A percentile compares a stretch with the other conserved stretches of the same genome.
Evolutionary conservation across 139 green algal species (phyloP).

Genomic region (Spirogloea muscicola): DNA sequence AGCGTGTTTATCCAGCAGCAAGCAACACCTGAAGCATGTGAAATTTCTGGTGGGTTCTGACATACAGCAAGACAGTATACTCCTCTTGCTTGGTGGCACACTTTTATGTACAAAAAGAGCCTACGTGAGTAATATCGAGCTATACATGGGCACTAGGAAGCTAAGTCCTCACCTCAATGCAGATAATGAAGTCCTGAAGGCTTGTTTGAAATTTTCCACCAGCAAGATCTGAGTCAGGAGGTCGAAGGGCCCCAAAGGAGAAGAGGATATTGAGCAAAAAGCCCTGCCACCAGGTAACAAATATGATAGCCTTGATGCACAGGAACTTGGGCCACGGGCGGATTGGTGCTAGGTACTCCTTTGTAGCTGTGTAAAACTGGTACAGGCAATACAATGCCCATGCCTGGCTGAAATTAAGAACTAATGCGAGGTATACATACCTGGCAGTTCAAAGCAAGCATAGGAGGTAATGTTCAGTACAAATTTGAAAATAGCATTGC

Average conservation of each 20-base stretch:
- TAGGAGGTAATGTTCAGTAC: background rate
- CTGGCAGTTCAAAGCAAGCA: background rate
- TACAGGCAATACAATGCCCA: constrained; percentile 84
- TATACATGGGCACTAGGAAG: background rate
- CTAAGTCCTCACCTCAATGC: constrained; percentile 78
- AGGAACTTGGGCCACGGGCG: constrained; percentile 91
- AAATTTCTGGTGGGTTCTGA: background rate
- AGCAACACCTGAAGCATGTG: background rate
- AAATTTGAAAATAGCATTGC: too few relatives aligned
- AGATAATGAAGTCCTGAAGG: constrained; percentile 91
- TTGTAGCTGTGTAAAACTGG: constrained; percentile 87
- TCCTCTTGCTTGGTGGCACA: too few relatives aligned
- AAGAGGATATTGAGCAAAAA: constrained; percentile 25
- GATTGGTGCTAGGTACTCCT: constrained; percentile 82
- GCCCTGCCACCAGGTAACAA: constrained; percentile 96
- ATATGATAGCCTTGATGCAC: constrained; percentile 90
- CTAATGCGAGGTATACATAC: constrained; percentile 57
- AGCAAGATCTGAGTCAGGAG: constrained; percentile 55
- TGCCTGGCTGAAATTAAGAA: constrained; percentile 92
- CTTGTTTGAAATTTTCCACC: constrained; percentile 8
- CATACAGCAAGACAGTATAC: too few relatives aligned
- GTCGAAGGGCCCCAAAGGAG: background rate
- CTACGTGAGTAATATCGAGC: background rate
- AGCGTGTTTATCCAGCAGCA: background rate
- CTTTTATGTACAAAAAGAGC: background rate